A percentile compares a stretch with the other conserved stretches of the same genome.
phyloP scores from a whole-genome alignment of 176 grass and related monocot genomes.

The Echinochloa phyllopogon region DNA sequence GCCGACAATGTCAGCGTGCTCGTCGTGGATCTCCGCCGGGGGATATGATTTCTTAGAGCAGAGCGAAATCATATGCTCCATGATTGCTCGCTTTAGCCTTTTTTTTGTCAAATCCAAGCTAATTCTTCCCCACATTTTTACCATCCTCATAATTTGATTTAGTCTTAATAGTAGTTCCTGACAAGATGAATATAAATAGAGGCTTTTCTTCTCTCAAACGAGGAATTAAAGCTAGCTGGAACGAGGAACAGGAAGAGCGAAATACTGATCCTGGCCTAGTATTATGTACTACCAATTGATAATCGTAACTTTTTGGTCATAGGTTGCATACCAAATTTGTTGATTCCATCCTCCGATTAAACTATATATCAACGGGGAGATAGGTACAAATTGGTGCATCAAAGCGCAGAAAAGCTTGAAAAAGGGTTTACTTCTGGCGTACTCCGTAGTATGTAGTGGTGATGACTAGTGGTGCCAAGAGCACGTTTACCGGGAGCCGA shows the following conservation, averaged over 20 bases:
- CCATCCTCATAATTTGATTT: not conserved
- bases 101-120: not conserved
- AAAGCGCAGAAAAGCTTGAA: not conserved
- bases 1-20: slow-evolving; percentile 85
- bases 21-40: slow-evolving; percentile 81
- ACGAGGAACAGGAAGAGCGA: not conserved
- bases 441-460: no score
- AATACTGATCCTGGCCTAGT: not conserved
- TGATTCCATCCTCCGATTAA: not conserved
- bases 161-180: slow-evolving; percentile 5
- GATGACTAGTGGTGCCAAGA: not conserved
- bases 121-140: not conserved
- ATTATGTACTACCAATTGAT: not conserved
- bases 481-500: not conserved
- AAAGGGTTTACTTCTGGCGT: not conserved
- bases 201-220: not conserved
- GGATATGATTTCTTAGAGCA: slow-evolving; percentile 37
- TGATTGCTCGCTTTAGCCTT: slow-evolving; percentile 6
- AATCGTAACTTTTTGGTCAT: not conserved
- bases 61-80: slow-evolving; percentile 20
- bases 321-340: not conserved
- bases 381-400: not conserved
- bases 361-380: not conserved
- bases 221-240: not conserved
- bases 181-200: slow-evolving; percentile 23